Base-by-base conservation (phyloP, 2,329 filamentous ascomycete genomes). In the Periglandula ipomoeae region DNA sequence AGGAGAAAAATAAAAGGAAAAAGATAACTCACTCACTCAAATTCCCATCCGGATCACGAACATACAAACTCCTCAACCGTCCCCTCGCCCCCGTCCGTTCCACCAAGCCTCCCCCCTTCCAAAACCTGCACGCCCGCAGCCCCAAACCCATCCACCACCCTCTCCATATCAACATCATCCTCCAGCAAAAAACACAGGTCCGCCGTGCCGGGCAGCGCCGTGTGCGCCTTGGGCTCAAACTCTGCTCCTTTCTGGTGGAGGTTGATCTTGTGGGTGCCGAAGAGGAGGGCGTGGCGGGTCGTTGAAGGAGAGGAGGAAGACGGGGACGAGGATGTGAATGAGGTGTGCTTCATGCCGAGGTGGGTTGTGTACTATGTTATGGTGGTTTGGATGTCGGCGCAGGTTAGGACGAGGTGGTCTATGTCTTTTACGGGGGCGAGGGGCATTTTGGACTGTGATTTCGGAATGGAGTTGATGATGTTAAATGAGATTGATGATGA, bases 321-420 rank as follows among this genome's bases (percentile, higher is more conserved):
- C 15, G 61, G 66, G 5, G 63, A 53, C 10, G 66, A 56, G 0
- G 74, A 71, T 0, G 65, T 58, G 56, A 82, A 82, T 1, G 66
- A 66, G 53, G 76, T 71, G 26, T 73, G 66, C 44, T 67, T 68
- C 79, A 83, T 83, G 47, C 79, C 79, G 1, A 82, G 70, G 49
- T 73, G 65, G 3, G 65, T 65, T 1, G 69, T 70, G 64, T 82
- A 83, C 69, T 79, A 83, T 32, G 65, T 56, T 26, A 74, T 65
- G 0, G 76, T 79, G 9, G 63, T 63, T 5, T 68, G 59, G 4
- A 82, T 67, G 49, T 70, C 70, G 35, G 66, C 65, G 52, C 78
- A 78, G 1, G 79, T 83, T 17, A 83, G 67, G 51, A 83, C 79
- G 8, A 83, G 62, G 55, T 83, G 79, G 60, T 83, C 79, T 13